Percentiles rank a stretch among this genome's conserved stretches.
Conservation (phyloP, 2,329 filamentous ascomycete species). For the Scytalidium sp. region DNA sequence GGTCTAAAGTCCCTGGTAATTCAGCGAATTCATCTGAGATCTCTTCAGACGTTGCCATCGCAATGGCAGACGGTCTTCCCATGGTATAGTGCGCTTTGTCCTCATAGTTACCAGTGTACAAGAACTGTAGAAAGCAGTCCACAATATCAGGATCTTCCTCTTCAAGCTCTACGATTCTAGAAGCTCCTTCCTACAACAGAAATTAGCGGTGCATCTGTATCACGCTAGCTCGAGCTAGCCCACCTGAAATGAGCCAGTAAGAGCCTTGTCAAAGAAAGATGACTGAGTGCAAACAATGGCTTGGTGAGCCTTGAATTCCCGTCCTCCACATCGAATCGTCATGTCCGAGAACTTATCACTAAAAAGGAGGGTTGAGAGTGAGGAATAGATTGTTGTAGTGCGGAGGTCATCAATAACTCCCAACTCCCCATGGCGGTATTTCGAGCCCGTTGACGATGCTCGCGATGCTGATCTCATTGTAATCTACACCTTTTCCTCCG, state of each 20-base stretch:
- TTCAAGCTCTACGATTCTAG: conserved; percentile 52
- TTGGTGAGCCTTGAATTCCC: conserved; percentile 14
- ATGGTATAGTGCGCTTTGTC: background rate
- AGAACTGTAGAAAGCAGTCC: conserved; percentile 76
- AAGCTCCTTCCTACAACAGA: background rate
- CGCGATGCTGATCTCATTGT: background rate
- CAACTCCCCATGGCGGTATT: background rate
- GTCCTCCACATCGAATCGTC: conserved; percentile 12
- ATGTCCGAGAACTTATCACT: conserved; percentile 17
- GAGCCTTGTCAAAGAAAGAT: conserved; percentile 4
- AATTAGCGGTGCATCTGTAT: background rate
- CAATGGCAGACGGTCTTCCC: background rate
- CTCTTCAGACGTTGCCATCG: background rate
- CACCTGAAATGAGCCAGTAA: conserved; percentile 10
- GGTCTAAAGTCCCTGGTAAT: background rate
- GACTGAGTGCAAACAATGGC: conserved; percentile 16
- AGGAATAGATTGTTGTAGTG: background rate
- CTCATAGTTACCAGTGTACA: conserved; percentile 77
- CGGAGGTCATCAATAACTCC: background rate
- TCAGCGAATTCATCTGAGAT: background rate
- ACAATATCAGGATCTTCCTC: conserved; percentile 70
- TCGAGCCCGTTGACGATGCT: background rate
- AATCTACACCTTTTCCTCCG: too few species aligned
- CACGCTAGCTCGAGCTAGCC: background rate
- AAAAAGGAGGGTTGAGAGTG: background rate